Base-by-base conservation (phyloP, 2,329 filamentous ascomycete species). In the Ilyonectria robusta region DNA sequence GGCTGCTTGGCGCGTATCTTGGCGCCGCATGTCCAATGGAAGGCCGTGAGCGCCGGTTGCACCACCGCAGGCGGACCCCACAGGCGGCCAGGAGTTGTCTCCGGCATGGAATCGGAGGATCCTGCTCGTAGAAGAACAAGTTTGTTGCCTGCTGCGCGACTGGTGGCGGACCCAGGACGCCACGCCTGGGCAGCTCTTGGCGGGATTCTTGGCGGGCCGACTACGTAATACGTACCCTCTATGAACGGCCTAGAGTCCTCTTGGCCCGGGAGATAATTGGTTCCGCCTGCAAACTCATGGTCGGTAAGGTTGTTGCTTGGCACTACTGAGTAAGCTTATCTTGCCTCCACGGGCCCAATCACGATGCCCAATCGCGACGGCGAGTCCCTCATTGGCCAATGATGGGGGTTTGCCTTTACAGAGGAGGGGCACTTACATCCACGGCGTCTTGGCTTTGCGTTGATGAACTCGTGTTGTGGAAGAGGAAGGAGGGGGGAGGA, bases 301-400 rank as follows among this genome's bases (percentile, higher is more conserved):
- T 64, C 44, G 56, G 67, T 70, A 72, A 75, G 62, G 62, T 75
- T 75, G 64, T 68, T 58, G 62, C 68, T 73, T 68, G 59, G 58
- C 58, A 59, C 51, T 48, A 37, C 66, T 66, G 19, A 46, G 63
- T 62, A 73, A 74, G 73, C 71, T 75, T 74, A 75, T 75, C 73
- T 59, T 40, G 62, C 46, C 67, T 62, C 31, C 46, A 15, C 44
- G 37, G 60, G 57, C 55, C 50, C 31, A 53, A 53, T 53, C 50
- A 53, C 7, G 31, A 33, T 47, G 58, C 59, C 42, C 62, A 65
- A 68, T 62, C 61, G 37, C 6, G 40, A 13, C 6, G 29, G 17
- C 37, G 17, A 44, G 6, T 23, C 13, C n/a, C 15, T 10, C 48
- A 68, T 63, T 66, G 69, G 17, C 69, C 67, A 69, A 72, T 72